Evolutionary conservation across 2,329 filamentous ascomycete genomes (phyloP), one percentile per base, ranked within the genome.

Genomic region (Fusarium robinianum): DNA sequence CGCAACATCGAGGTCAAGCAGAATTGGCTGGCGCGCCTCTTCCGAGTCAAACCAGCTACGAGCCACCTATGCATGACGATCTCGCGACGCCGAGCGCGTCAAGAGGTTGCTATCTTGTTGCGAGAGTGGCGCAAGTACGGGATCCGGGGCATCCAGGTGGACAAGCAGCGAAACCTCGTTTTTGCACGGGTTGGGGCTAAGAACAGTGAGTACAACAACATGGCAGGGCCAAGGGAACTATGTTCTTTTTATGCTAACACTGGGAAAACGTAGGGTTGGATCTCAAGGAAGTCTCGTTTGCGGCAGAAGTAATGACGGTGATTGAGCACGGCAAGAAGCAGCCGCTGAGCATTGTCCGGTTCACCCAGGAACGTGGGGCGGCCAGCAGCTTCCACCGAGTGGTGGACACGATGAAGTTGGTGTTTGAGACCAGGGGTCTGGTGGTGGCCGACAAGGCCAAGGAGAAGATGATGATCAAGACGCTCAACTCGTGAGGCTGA

Each of bases 331-430:
- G 88, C 33, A 85, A 81, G 60, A 84, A 83, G 53, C 84, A 82
- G 31, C 85, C 85, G 32, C 78, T 96, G 40, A 88, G 86, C 65
- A 83, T 96, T 53, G 83, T 88, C 19, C 85, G 89, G 23, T 89
- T 96, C 66, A 92, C 88, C 2, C 91, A 96, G 63, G 90, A 94
- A 63, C 85, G 85, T 45, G 94, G 92, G n/a, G 91, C 92, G 2
- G 90, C 89, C 24, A 94, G 87, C 60, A 94, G 87, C 57, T 95
- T 97, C 71, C 80, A 89, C 64, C 84, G 83, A 62, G 87, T 96
- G 8, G 80, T 95, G 17, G 86, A 90, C 46, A 86, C 87, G 3
- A 76, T 96, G 58, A 79, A 85, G 54, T 75, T 79, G 14, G 79
- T 89, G 11, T 83, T 95, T 64, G 76, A 75, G 52, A 74, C 74